Evolutionary conservation across 2,329 filamentous ascomycete species (phyloP).

Genomic region (Geosmithia putterillii): DNA sequence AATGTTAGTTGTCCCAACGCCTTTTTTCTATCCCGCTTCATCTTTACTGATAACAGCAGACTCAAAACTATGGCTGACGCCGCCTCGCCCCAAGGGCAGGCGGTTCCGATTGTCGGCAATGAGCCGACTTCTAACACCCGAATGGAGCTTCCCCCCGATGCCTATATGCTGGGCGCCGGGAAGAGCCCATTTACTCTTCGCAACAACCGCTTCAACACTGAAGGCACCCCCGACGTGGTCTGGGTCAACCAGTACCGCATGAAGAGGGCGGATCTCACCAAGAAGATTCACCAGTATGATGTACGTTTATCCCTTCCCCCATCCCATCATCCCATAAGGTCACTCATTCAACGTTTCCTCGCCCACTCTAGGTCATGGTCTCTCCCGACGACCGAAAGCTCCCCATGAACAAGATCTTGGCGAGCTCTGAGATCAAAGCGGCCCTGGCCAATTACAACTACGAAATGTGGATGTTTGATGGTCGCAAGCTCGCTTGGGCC

Average conservation of each 20-base stretch:
- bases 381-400: conserved; percentile 31
- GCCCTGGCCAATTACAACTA: conserved; percentile 34
- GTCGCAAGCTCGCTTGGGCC: conserved; percentile 73
- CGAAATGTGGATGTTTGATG: conserved; percentile 61
- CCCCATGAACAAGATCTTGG: conserved; percentile 62
- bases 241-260: conserved; percentile 69
- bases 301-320: conserved; percentile 38
- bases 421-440: conserved; percentile 45
- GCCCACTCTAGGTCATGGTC: conserved; percentile 43
- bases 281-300: conserved; percentile 72
- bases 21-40: not conserved
- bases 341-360: not conserved
- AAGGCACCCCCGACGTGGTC: conserved; percentile 41
- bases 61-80: not conserved
- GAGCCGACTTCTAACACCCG: conserved; percentile 26
- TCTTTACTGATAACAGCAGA: not conserved
- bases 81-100: not conserved
- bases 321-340: not conserved
- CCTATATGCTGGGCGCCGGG: conserved; percentile 26
- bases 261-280: conserved; percentile 37
- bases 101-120: not conserved
- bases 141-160: conserved; percentile 46
- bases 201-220: conserved; percentile 35
- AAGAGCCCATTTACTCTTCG: conserved; percentile 22
- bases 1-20: no score